These are phyloP conservation scores for Jasminum sambac DNA, from an alignment of 257 asterid species.

Conservation along the genomic window DNA sequence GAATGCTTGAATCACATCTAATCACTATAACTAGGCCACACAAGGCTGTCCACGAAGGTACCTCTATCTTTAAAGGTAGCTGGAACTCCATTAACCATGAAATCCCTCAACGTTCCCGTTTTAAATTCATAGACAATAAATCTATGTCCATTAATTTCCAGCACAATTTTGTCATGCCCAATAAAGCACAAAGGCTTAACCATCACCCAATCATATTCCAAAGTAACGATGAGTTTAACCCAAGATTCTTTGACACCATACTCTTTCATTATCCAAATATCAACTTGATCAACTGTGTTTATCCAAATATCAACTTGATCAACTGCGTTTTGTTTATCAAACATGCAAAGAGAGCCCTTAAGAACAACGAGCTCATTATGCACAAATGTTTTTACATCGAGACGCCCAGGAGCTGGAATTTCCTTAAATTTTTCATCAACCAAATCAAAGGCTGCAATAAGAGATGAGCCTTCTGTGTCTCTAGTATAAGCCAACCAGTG, in stretches of 20 bases:
- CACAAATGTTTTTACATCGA: slow-evolving; percentile 24
- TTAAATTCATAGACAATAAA: slow-evolving; percentile 23
- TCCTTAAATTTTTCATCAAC: slow-evolving; percentile 22
- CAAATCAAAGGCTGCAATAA: slow-evolving; percentile 34
- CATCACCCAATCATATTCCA: background rate
- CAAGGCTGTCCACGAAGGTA: slow-evolving; percentile 38
- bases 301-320: slow-evolving; percentile 34
- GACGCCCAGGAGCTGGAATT: slow-evolving; percentile 25
- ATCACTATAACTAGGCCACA: slow-evolving; percentile 19
- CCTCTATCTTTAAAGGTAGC: slow-evolving; percentile 24
- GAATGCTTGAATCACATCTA: no score
- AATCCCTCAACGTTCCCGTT: slow-evolving; percentile 15
- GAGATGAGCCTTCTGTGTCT: background rate
- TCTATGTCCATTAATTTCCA: slow-evolving; percentile 21
- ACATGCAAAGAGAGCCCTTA: slow-evolving; percentile 48
- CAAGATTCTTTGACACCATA: slow-evolving; percentile 40
- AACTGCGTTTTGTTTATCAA: slow-evolving; percentile 3
- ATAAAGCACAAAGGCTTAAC: slow-evolving; percentile 26
- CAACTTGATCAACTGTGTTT: no score
- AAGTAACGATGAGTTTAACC: slow-evolving; percentile 30
- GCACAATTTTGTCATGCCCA: slow-evolving; percentile 34
- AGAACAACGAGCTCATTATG: slow-evolving; percentile 33
- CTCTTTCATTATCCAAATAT: slow-evolving; percentile 47
- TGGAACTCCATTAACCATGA: slow-evolving; percentile 29
- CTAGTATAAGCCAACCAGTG: slow-evolving; percentile 31